phyloP scores from a whole-genome alignment of 495 filamentous ascomycete genomes.

The Apiosordaria backusii region DNA sequence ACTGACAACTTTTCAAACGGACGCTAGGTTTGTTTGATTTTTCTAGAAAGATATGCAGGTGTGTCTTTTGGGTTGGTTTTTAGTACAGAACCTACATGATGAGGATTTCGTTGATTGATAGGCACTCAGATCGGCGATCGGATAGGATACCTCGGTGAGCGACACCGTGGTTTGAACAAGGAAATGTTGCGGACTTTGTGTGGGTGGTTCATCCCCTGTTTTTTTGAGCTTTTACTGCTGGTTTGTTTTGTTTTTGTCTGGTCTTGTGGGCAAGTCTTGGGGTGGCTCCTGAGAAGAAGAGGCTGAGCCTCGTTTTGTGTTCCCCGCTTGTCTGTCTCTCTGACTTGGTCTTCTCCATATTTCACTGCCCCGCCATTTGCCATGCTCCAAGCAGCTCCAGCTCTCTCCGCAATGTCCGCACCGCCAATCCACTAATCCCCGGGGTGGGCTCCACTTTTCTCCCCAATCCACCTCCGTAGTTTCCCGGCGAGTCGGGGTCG shows the following conservation, averaged over 20 bases:
- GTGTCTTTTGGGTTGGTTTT: not conserved
- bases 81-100: not conserved
- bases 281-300: not conserved
- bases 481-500: slow-evolving; percentile 6
- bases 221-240: too few species aligned
- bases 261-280: not conserved
- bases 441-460: not conserved
- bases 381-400: not conserved
- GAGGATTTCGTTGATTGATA: too few species aligned
- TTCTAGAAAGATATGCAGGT: not conserved
- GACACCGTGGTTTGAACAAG: not conserved
- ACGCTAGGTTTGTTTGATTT: not conserved
- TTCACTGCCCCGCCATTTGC: too few species aligned
- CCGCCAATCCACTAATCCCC: not conserved
- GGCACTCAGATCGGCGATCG: not conserved
- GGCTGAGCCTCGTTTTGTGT: not conserved
- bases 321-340: too few species aligned
- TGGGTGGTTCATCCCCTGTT: not conserved
- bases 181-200: not conserved
- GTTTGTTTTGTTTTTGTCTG: not conserved
- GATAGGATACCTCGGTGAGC: not conserved
- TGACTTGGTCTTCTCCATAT: too few species aligned
- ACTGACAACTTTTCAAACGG: too few species aligned
- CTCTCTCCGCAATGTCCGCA: not conserved
- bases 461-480: not conserved